Base-by-base conservation (phyloP, 2,329 filamentous ascomycete genomes). In the Acephala macrosclerotiorum region DNA sequence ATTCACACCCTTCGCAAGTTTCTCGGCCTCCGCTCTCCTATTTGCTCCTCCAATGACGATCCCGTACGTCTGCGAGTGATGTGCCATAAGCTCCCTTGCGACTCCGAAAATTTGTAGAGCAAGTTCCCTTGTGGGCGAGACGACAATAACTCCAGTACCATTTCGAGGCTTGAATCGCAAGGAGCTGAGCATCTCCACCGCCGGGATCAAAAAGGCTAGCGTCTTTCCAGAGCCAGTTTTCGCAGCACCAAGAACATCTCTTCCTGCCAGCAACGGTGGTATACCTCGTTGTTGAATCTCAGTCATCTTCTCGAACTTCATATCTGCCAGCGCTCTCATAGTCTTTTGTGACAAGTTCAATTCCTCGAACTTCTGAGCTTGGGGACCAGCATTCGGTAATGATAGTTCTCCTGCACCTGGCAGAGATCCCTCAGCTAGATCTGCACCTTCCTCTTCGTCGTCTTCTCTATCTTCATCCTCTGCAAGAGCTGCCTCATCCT, bases 221-320 rank as follows among this genome's bases (percentile, higher is more conserved):
- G 96, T 99, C 84, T 99, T 99, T 77, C 96, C 96, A 25, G 93
- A 96, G 51, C 94, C 94, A 2, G 94, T 97, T 84, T 98, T 98
- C 59, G 96, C 96, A 36, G 95, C 95, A 74, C 96, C 96, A 53
- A 99, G 87, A 25, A 98, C 92, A 81, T 98, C 95, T 76, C 91
- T 90, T 69, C 96, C 96, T 49, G 94, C 93, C 66, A 98, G 84
- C 56, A 96, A 83, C 22, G 94, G 94, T 4, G 95, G 94, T 63
- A 98, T 97, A 14, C 91, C 91, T 76, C 91, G 87, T 73, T 89
- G 87, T 79, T 98, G 96, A 72, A 98, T 97, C 78, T 96, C 92
- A 0, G 96, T 98, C 94, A 99, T 97, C 57, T 86, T 94, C 75
- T 91, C 90, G 77, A 98, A 97, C 16, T 92, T 92, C 95, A 99